Evolutionary conservation across 345 rosid species (phyloP).

Genomic region (Salix koriyanagi): DNA sequence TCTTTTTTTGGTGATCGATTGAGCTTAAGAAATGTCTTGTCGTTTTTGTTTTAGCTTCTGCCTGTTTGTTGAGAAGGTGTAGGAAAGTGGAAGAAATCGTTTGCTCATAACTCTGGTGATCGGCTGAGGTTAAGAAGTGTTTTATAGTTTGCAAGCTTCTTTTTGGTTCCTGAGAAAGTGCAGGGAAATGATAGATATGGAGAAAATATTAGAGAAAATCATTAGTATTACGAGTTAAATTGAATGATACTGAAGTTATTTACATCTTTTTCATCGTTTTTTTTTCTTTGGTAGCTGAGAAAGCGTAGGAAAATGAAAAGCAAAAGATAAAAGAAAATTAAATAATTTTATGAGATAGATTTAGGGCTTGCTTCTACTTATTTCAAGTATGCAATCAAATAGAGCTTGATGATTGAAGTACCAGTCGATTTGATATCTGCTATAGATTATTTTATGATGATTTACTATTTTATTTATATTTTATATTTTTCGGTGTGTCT

Average conservation of each 20-base stretch:
- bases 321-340: neutral
- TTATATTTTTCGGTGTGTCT: neutral
- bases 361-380: neutral
- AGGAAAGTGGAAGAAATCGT: neutral
- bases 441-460: neutral
- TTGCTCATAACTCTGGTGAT: neutral
- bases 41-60: neutral
- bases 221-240: neutral
- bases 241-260: neutral
- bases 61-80: conserved; percentile 8
- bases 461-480: neutral
- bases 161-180: neutral
- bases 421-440: too few species aligned
- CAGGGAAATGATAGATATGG: neutral
- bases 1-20: neutral
- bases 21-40: neutral
- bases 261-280: neutral
- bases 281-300: neutral
- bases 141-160: neutral
- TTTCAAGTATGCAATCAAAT: neutral
- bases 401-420: neutral
- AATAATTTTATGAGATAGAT: neutral
- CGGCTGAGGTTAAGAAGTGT: neutral
- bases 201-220: neutral
- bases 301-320: neutral